These are phyloP conservation scores for Aureobasidium mangrovei DNA, from an alignment of 2,329 filamentous ascomycete genomes.

Conservation along the genomic window DNA sequence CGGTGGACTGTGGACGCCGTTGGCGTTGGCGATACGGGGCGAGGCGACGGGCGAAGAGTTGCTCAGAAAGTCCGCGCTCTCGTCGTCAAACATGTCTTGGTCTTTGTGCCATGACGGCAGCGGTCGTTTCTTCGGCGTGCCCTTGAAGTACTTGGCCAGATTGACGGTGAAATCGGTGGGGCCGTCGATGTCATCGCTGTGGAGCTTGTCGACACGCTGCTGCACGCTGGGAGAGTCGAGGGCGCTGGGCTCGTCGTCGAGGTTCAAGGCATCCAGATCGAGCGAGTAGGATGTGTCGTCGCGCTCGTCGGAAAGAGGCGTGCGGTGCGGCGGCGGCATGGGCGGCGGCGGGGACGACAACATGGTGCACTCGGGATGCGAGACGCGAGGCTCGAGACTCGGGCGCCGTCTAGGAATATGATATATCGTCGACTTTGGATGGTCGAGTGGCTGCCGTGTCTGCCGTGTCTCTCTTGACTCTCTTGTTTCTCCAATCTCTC, in stretches of 20 bases:
- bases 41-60: slow-evolving; percentile 15
- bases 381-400: no score
- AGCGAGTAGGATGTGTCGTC: slow-evolving; percentile 23
- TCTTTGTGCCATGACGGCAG: slow-evolving; percentile 4
- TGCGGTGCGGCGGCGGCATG: neutral
- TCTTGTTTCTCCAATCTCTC: no score
- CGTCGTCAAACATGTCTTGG: neutral
- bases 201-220: slow-evolving; percentile 19
- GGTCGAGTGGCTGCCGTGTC: no score
- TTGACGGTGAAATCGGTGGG: slow-evolving; percentile 31
- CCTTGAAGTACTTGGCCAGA: slow-evolving; percentile 27
- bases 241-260: slow-evolving; percentile 15
- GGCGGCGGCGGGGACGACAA: slow-evolving; percentile 17
- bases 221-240: slow-evolving; percentile 19
- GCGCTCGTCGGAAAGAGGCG: neutral
- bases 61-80: slow-evolving; percentile 3
- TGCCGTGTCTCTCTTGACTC: no score
- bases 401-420: no score
- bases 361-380: slow-evolving; percentile 10
- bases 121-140: neutral
- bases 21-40: neutral
- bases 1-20: neutral
- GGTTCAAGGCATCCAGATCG: slow-evolving; percentile 25
- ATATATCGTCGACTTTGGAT: no score
- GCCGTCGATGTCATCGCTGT: slow-evolving; percentile 30